A percentile compares a stretch with the other conserved stretches of the same genome.
Conservation (phyloP, 2,329 filamentous ascomycete species). For the Sphaerulina musiva region DNA sequence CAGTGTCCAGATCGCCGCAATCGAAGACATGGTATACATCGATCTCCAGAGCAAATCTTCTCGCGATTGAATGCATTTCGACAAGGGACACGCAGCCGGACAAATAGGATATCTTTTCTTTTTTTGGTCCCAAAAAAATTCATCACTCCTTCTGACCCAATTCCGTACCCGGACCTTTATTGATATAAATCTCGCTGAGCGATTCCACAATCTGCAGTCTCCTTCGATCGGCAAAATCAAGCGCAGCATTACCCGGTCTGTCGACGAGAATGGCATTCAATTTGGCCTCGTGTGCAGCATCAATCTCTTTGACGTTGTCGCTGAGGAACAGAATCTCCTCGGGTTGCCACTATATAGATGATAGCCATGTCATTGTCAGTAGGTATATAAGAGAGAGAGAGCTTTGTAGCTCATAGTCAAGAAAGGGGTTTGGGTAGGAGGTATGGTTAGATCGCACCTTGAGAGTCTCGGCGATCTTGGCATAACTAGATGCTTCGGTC, state of each 20-base stretch:
- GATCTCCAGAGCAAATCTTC: neutral
- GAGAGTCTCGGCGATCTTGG: conserved; percentile 52
- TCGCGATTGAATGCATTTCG: neutral
- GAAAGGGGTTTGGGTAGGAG: too few relatives aligned
- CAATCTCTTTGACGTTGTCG: conserved; percentile 61
- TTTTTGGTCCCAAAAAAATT: too few relatives aligned
- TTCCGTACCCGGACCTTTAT: conserved; percentile 8
- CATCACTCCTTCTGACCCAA: conserved; percentile 1
- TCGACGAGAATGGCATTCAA: conserved; percentile 42
- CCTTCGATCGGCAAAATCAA: conserved; percentile 46
- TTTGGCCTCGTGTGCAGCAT: conserved; percentile 40
- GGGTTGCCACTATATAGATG: conserved; percentile 35
- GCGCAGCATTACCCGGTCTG: conserved; percentile 63
- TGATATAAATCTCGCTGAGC: conserved; percentile 23
- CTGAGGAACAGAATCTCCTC: conserved; percentile 68
- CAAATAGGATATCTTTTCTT: too few relatives aligned
- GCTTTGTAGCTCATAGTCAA: too few relatives aligned
- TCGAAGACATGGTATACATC: too few relatives aligned
- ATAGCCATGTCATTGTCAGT: conserved; percentile 12
- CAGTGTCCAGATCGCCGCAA: too few relatives aligned
- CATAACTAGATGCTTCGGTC: conserved; percentile 60
- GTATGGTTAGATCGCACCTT: conserved; percentile 17
- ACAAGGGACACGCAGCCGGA: too few relatives aligned
- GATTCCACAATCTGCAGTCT: conserved; percentile 25
- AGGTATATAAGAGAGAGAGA: too few relatives aligned